Evolutionary conservation across 2,329 filamentous ascomycete genomes (phyloP), one percentile per base, ranked within the genome.

Genomic region (Fusarium sp.): DNA sequence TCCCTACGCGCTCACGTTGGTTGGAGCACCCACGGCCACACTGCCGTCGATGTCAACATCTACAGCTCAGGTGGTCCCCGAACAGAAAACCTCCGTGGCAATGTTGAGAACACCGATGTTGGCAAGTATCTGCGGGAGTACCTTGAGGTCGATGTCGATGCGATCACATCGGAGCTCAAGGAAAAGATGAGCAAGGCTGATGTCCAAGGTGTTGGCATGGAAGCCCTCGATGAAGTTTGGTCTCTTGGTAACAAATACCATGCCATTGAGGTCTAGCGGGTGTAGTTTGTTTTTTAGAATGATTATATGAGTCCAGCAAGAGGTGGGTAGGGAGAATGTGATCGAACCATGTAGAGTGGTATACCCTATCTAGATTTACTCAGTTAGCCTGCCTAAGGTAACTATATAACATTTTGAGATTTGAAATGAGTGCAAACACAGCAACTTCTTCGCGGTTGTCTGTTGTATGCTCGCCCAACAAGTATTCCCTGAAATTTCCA

Each of bases 1-100:
- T 97, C 93, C 74, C 88, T 92, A 7, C 90, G 96, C 66, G 93
- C 95, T 2, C 94, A 97, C 78, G 89, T 97, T 45, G 97, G 96
- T 17, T 99, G 96, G 96, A 91, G 89, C 70, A 97, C 95, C 0
- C 95, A 98, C 80, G 96, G 96, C 32, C 96, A 99, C 83, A 92
- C 91, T 23, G 96, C 92, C 55, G 94, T 96, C 11, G 96, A 99
- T 79, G 96, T 99, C 52, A 99, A 99, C 81, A 93, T 99, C 73
- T 99, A 98, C 83, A 92, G 93, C 56, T 95, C 92, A 0, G 86
- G 86, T 48, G 90, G 93, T 6, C 86, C 88, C 0, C 86, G 88
- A 40, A 88, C 91, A 1, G 86, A 88, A 45, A 85, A 87, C 17
- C 85, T 97, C 10, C 84, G 89, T 6, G 95, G 95, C 11, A 98